phyloP scores from a whole-genome alignment of 1,284 basidiomycete genomes.

The Ustilago lituana region DNA sequence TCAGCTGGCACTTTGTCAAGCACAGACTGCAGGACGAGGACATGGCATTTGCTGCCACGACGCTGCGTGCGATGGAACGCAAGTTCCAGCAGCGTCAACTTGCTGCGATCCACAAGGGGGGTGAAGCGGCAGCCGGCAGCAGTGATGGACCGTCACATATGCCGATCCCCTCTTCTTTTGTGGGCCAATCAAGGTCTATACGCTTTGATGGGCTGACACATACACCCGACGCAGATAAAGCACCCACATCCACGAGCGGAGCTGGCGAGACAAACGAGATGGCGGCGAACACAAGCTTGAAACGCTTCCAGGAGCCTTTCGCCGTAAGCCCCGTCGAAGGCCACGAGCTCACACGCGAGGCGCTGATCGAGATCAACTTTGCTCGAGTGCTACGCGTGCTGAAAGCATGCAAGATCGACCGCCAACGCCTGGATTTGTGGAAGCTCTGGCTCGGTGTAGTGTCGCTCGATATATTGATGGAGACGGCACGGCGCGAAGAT shows the following conservation, averaged over 20 bases:
- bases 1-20: slow-evolving; percentile 59
- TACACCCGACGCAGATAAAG: background rate
- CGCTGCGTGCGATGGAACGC: slow-evolving; percentile 52
- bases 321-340: slow-evolving; percentile 12
- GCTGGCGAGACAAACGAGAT: background rate
- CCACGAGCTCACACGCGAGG: slow-evolving; percentile 54
- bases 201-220: slow-evolving; percentile 19
- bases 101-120: slow-evolving; percentile 10
- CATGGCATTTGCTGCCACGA: slow-evolving; percentile 48
- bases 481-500: slow-evolving; percentile 28
- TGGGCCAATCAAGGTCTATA: slow-evolving; percentile 5
- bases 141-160: background rate
- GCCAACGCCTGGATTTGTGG: slow-evolving; percentile 62
- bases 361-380: slow-evolving; percentile 62
- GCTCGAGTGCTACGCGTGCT: slow-evolving; percentile 52
- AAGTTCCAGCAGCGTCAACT: slow-evolving; percentile 40
- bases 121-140: background rate
- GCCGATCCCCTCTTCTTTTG: slow-evolving; percentile 34
- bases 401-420: slow-evolving; percentile 58
- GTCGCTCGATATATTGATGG: slow-evolving; percentile 37
- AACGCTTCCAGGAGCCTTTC: slow-evolving; percentile 24
- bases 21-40: slow-evolving; percentile 54
- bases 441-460: slow-evolving; percentile 57
- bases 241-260: background rate
- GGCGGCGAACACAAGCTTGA: background rate